phyloP scores from a whole-genome alignment of 345 rosid genomes.

The Fremontodendron californicum region DNA sequence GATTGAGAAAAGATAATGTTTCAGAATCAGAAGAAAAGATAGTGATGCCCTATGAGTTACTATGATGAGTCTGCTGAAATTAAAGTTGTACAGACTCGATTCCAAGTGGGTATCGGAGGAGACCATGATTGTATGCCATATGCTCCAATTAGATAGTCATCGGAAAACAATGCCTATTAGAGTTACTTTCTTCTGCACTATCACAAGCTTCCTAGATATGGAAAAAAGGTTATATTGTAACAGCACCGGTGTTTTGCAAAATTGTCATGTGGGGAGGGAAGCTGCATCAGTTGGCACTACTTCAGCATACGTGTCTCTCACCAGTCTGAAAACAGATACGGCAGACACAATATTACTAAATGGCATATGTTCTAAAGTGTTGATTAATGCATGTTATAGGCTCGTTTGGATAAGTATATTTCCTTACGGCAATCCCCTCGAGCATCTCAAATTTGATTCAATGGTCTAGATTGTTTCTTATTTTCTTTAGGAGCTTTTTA shows the following conservation, averaged over 20 bases:
- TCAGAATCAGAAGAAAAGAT: not conserved
- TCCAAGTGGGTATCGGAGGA: not conserved
- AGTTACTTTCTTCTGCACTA: slow-evolving; percentile 30
- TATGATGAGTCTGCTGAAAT: not conserved
- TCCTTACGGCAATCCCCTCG: slow-evolving; percentile 3
- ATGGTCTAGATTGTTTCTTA: slow-evolving; percentile 19
- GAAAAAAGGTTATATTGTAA: slow-evolving; percentile 16
- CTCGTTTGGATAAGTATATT: slow-evolving; percentile 24
- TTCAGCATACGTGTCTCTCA: slow-evolving; percentile 3
- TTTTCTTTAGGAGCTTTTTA: slow-evolving; percentile 2
- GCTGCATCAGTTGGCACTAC: not conserved
- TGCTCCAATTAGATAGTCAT: slow-evolving; percentile 22
- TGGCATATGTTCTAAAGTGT: slow-evolving; percentile 20
- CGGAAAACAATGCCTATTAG: slow-evolving; percentile 15
- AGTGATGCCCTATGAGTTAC: not conserved
- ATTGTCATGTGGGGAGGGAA: slow-evolving; percentile 10
- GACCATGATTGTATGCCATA: not conserved
- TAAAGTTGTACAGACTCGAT: not conserved
- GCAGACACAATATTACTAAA: slow-evolving; percentile 21
- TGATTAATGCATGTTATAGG: slow-evolving; percentile 10
- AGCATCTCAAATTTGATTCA: slow-evolving; percentile 21
- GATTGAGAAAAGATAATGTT: not conserved
- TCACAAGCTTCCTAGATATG: slow-evolving; percentile 20
- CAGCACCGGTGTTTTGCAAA: slow-evolving; percentile 21
- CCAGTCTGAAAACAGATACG: slow-evolving; percentile 16